Percentiles rank a stretch among this genome's conserved stretches.
Conservation (phyloP, 768 basidiomycete species). For the Russula brevipes region DNA sequence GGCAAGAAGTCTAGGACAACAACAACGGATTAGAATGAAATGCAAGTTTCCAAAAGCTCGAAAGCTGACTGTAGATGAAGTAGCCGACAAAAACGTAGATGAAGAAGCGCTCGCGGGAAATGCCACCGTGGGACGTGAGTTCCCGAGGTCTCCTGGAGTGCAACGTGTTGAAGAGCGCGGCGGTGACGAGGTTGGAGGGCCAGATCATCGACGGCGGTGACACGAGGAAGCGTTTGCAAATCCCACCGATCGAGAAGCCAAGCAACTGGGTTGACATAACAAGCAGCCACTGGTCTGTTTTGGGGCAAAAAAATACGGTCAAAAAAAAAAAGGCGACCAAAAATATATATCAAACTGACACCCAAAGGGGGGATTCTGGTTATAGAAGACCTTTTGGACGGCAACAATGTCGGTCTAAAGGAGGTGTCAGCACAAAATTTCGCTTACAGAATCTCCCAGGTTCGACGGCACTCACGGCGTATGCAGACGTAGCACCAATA, state of each 20-base stretch:
- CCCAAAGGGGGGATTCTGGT: slow-evolving; percentile 35
- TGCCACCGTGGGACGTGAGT: slow-evolving; percentile 41
- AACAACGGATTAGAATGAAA: not conserved
- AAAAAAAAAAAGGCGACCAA: not conserved
- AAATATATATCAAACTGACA: slow-evolving; percentile 23
- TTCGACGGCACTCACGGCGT: slow-evolving; percentile 27
- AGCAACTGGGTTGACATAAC: slow-evolving; percentile 42
- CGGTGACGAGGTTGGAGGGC: slow-evolving; percentile 41
- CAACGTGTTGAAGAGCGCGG: slow-evolving; percentile 44
- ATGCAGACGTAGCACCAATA: slow-evolving; percentile 34
- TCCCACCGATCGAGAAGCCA: slow-evolving; percentile 41
- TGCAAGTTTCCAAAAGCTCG: slow-evolving; percentile 57
- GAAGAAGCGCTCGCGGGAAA: slow-evolving; percentile 53
- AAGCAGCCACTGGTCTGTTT: slow-evolving; percentile 35
- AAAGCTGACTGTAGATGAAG: slow-evolving; percentile 48
- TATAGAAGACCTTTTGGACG: slow-evolving; percentile 44
- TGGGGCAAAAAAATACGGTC: not conserved
- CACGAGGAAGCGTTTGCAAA: slow-evolving; percentile 43
- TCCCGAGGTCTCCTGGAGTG: slow-evolving; percentile 39
- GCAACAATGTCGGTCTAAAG: slow-evolving; percentile 41
- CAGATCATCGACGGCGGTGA: slow-evolving; percentile 43
- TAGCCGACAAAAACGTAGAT: slow-evolving; percentile 37
- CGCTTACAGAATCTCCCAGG: not conserved
- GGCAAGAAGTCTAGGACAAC: slow-evolving; percentile 4
- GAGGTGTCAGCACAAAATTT: not conserved